Conservation (phyloP, 208 protist genomes). For the Jaenimonas drosophilae region DNA sequence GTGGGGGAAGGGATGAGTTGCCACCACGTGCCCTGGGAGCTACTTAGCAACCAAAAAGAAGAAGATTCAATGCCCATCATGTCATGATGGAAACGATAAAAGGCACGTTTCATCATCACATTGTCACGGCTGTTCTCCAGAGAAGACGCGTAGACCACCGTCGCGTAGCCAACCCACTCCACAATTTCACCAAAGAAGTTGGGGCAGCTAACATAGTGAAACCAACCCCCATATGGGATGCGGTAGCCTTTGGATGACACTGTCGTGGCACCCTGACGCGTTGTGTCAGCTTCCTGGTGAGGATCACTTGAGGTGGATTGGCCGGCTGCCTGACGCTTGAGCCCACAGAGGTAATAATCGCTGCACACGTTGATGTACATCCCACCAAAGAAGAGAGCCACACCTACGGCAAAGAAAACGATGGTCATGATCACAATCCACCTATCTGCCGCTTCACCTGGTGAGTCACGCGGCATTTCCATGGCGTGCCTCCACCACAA, state of each 20-base stretch:
- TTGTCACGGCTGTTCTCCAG: too few relatives aligned
- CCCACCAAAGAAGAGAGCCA: constrained; percentile 31
- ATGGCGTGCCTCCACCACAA: neutral
- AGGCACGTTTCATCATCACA: too few relatives aligned
- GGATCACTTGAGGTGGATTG: neutral
- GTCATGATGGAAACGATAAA: neutral
- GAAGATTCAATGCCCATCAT: neutral
- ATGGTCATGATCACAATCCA: constrained; percentile 1
- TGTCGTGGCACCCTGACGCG: neutral
- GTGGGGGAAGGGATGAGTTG: constrained; percentile 1
- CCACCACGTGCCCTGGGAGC: neutral
- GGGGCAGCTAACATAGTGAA: constrained; percentile 62
- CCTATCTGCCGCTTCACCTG: neutral
- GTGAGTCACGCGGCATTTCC: neutral
- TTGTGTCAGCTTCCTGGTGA: neutral
- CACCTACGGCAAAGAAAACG: constrained; percentile 15
- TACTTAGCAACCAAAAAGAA: neutral
- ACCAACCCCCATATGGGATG: constrained; percentile 49
- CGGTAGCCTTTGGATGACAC: constrained; percentile 12
- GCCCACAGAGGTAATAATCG: constrained; percentile 44
- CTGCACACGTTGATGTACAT: constrained; percentile 31
- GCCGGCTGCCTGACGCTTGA: constrained; percentile 7
- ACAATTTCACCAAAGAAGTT: constrained; percentile 77
- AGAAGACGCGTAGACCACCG: constrained; percentile 32
- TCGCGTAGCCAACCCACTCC: constrained; percentile 59